Evolutionary conservation across 2,329 filamentous ascomycete genomes (phyloP), one percentile per base, ranked within the genome.

Genomic region (Emergomyces orientalis): DNA sequence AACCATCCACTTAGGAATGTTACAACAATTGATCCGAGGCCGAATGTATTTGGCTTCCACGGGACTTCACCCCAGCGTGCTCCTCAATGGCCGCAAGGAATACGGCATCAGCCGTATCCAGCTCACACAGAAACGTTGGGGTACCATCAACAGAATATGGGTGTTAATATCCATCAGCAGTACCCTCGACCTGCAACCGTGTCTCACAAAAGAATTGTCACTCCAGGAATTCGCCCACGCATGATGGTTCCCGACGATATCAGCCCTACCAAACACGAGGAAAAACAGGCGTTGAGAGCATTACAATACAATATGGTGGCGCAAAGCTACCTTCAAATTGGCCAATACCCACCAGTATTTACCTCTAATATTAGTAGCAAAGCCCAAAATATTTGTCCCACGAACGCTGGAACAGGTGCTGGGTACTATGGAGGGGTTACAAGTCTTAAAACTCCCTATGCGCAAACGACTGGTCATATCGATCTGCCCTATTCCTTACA

Each of bases 241-340:
- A 22, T 65, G 3, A 59, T 66, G 49, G 63, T 62, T 14, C 66
- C 66, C 9, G 63, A 67, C 32, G 65, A 64, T 61, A 30, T 66
- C 13, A 67, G 64, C 30, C 66, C 66, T 30, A 59, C 66, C 2
- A 67, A 67, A 45, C 66, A 67, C 13, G 66, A 67, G 45, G 63
- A 66, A 43, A 66, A 66, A 27, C 59, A 64, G 14, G n/a, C 61
- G 3, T 30, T 58, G 39, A 49, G 45, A 51, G 45, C 34, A 19
- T 30, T 60, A 32, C 56, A 64, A 61, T 59, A 43, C n/a, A 45
- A 17, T 41, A 47, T 51, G 51, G 13, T n/a, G 11, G 43, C 39
- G 4, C 47, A 62, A 56, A 54, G 27, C 22, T 11, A 55, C 27
- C 30, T 52, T 17, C 45, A 52, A n/a, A 37, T 17, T n/a, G 25